Evolutionary conservation across 1,284 basidiomycete genomes (phyloP).

Genomic region (Gymnopus androsaceus): DNA sequence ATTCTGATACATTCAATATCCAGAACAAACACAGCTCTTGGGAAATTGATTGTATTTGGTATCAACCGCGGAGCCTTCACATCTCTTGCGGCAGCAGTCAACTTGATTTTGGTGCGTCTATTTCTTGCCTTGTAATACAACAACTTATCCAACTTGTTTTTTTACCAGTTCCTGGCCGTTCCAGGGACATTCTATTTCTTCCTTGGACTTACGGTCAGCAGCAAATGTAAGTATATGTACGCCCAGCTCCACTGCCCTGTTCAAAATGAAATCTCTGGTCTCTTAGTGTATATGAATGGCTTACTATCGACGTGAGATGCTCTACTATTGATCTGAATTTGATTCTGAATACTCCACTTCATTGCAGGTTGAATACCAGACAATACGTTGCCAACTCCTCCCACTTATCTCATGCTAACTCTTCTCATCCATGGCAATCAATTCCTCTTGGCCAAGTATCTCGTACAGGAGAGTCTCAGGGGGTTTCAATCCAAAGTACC

Average conservation of each 20-base stretch:
- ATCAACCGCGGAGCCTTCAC: conserved; percentile 29
- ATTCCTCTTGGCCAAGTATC: no score
- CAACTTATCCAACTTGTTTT: not conserved
- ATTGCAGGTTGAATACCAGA: no score
- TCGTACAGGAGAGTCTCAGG: no score
- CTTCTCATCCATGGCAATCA: no score
- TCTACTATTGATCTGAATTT: no score
- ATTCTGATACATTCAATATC: no score
- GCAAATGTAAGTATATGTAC: conserved; percentile 22
- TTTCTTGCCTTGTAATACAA: not conserved
- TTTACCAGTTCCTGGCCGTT: conserved; percentile 24
- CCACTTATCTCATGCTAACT: no score
- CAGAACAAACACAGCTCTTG: conserved; percentile 26
- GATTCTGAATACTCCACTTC: no score
- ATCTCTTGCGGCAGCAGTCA: conserved; percentile 22
- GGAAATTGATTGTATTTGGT: conserved; percentile 23
- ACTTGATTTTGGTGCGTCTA: conserved; percentile 24
- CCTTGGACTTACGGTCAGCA: conserved; percentile 24
- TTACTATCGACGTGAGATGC: no score
- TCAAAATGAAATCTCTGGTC: not conserved
- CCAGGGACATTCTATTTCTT: conserved; percentile 29
- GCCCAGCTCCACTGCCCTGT: not conserved
- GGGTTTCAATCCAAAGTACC: no score
- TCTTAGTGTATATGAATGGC: conserved; percentile 30
- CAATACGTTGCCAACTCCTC: no score